These are phyloP conservation scores for Brettanomyces nanus DNA, from an alignment of 805 yeast genomes.

Conservation along the genomic window DNA sequence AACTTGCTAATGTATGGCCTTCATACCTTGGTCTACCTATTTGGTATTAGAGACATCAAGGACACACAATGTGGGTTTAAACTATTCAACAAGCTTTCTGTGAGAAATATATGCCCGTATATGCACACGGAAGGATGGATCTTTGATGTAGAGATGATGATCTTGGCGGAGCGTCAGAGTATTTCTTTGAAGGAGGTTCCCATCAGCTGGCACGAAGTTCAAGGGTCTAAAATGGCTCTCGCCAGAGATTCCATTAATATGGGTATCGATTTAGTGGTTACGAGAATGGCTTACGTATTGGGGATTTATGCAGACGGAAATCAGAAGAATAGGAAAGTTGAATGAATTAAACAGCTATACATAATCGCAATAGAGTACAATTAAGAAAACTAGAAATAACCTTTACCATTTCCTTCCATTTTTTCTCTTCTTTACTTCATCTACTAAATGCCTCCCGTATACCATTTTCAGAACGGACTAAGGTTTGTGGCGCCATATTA, in stretches of 20 bases:
- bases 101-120: conserved; percentile 63
- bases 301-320: conserved; percentile 55
- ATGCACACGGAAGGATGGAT: conserved; percentile 99
- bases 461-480: conserved; percentile 25
- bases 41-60: conserved; percentile 78
- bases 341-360: too few species aligned
- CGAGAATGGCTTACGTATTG: conserved; percentile 76
- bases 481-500: conserved; percentile 35
- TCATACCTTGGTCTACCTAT: conserved; percentile 75
- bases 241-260: conserved; percentile 85
- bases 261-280: conserved; percentile 91
- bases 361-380: too few species aligned
- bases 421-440: too few species aligned
- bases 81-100: conserved; percentile 69
- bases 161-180: conserved; percentile 65
- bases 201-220: conserved; percentile 95
- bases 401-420: too few species aligned
- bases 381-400: too few species aligned
- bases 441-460: too few species aligned
- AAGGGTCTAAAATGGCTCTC: conserved; percentile 86
- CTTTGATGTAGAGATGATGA: conserved; percentile 87
- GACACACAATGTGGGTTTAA: conserved; percentile 99
- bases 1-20: conserved; percentile 90
- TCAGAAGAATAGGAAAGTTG: neutral
- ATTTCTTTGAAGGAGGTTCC: conserved; percentile 71